These are phyloP conservation scores for Sarocladium strictum DNA, from an alignment of 2,329 filamentous ascomycete genomes.

Conservation along the genomic window DNA sequence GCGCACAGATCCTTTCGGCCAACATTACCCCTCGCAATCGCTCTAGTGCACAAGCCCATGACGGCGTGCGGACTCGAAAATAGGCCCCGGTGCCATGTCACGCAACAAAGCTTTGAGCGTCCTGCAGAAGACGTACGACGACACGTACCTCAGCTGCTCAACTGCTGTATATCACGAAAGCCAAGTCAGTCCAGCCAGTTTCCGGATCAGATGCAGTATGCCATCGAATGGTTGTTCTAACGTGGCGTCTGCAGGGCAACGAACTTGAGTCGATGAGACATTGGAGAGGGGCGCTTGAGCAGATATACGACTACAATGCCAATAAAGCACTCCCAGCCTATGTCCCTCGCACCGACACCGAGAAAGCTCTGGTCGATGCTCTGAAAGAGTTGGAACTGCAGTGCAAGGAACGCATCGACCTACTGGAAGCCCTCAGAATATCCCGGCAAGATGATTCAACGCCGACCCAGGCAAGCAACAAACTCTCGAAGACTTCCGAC, in stretches of 20 bases:
- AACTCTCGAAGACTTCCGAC: constrained; percentile 18
- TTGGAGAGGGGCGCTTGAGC: constrained; percentile 83
- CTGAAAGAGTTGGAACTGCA: constrained; percentile 79
- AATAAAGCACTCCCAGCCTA: constrained; percentile 66
- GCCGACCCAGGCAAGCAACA: constrained; percentile 11
- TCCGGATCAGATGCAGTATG: not conserved
- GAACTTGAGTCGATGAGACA: constrained; percentile 84
- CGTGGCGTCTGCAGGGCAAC: constrained; percentile 61
- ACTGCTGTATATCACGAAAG: constrained; percentile 95
- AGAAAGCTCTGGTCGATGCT: constrained; percentile 75
- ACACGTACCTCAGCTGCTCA: constrained; percentile 90
- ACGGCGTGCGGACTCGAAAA: not conserved
- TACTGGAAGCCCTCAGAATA: constrained; percentile 73
- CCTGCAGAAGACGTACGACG: constrained; percentile 96
- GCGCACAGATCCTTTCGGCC: not conserved
- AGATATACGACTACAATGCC: constrained; percentile 81
- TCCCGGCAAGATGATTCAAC: constrained; percentile 40
- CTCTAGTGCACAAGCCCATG: not conserved
- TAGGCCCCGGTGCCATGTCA: constrained; percentile 38
- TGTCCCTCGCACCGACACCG: constrained; percentile 70
- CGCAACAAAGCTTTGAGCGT: constrained; percentile 55
- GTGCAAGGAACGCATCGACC: constrained; percentile 86
- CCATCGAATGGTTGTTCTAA: constrained; percentile 7
- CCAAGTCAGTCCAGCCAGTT: constrained; percentile 58
- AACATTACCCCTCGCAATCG: not conserved